These are phyloP conservation scores for Paraphysoderma sedebokerense DNA, from an alignment of 371 early-diverging fungal species.

Conservation along the genomic window DNA sequence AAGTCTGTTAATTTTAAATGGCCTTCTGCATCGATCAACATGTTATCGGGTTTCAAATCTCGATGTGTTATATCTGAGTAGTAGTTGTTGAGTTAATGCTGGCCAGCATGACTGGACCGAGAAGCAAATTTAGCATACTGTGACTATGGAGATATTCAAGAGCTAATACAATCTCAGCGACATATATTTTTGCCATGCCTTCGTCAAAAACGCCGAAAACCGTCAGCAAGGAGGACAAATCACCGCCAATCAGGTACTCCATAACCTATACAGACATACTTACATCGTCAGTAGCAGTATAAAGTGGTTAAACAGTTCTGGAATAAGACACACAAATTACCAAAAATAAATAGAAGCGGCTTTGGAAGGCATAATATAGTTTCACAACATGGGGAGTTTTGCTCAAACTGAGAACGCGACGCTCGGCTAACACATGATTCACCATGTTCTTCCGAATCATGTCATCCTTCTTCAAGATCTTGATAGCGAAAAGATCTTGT, in stretches of 20 bases:
- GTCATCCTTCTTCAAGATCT: slow-evolving; percentile 75
- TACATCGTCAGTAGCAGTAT: neutral
- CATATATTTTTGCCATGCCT: slow-evolving; percentile 27
- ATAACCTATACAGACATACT: slow-evolving; percentile 16
- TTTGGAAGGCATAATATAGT: slow-evolving; percentile 88
- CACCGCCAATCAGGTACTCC: slow-evolving; percentile 37
- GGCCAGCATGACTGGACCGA: neutral
- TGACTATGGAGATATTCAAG: slow-evolving; percentile 40
- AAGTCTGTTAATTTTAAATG: slow-evolving; percentile 88
- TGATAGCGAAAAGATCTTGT: slow-evolving; percentile 78
- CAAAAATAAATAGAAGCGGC: slow-evolving; percentile 10
- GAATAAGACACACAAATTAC: neutral
- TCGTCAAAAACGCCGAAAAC: slow-evolving; percentile 20
- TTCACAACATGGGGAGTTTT: slow-evolving; percentile 82
- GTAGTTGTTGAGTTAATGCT: neutral
- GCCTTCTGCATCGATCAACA: slow-evolving; percentile 58
- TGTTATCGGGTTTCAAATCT: slow-evolving; percentile 76
- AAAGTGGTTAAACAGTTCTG: neutral
- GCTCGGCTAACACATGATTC: slow-evolving; percentile 77
- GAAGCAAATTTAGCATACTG: slow-evolving; percentile 15
- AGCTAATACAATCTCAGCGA: slow-evolving; percentile 28
- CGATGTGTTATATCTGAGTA: slow-evolving; percentile 41
- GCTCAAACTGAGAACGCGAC: slow-evolving; percentile 61
- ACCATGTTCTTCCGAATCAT: slow-evolving; percentile 89
- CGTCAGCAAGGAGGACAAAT: slow-evolving; percentile 23